Base-by-base conservation (phyloP, 2,329 filamentous ascomycete genomes). In the Colletotrichum eleusines region DNA sequence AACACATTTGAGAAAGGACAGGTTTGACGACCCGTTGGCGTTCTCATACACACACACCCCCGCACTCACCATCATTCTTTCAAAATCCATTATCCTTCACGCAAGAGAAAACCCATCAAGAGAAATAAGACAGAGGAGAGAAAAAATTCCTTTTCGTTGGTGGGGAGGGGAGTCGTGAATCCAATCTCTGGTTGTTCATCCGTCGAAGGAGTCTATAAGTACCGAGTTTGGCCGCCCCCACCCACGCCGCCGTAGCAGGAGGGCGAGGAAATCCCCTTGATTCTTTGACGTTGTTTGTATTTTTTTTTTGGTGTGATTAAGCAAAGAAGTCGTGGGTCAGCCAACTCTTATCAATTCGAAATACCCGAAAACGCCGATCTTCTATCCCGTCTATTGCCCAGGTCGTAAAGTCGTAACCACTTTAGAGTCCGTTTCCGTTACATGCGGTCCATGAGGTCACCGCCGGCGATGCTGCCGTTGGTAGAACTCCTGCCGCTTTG, bases 401-500 rank as follows among this genome's bases (percentile, higher is more conserved):
- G 75, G 73, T 82, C 80, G 77, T 82, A 76, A 82, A 76, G 74
- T 81, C 80, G 76, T 82, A 54, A 74, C 70, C 75, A 75, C 74
- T 75, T 73, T 75, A 67, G 46, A 66, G 63, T 53, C 57, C 73
- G 54, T 69, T 72, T 20, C 57, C 55, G 20, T 67, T 82, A 86
- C 76, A 82, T 80, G 72, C 88, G 84, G 74, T 91, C 89, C 77
- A 87, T 87, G 67, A 92, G 82, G 77, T 93, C 91, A 64, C 88
- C 89, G 46, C 93, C 93, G 31, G 92, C 90, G 71, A 96, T 84
- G 75, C 94, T 97, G 77, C 91, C 94, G 55, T 88, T 90, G 51
- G 92, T 88, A 54, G 93, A 96, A 69, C 92, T 95, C 74, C 91
- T 90, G 64, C 93, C 92, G 72, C 93, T 95, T 59, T 88, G 91